Percentiles rank a stretch among this genome's conserved stretches.
These are phyloP conservation scores for Mortierella alpina DNA, from an alignment of 192 early-diverging fungal species.

Conservation along the genomic window DNA sequence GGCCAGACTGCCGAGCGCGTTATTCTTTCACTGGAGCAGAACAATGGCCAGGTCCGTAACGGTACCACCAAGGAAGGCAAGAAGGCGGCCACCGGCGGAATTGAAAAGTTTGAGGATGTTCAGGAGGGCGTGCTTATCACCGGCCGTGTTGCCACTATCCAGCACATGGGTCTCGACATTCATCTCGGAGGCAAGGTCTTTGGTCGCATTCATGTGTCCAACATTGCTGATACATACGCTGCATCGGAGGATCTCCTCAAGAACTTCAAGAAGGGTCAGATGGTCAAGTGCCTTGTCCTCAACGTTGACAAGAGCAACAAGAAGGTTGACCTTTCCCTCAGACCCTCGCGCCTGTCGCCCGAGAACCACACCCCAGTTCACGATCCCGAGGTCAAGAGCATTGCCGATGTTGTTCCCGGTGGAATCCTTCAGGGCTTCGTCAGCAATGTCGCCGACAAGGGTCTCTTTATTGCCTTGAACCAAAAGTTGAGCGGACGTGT, in stretches of 20 bases:
- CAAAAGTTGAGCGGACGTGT: constrained; percentile 76
- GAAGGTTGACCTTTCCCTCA: constrained; percentile 72
- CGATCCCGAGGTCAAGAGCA: constrained; percentile 63
- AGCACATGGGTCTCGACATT: constrained; percentile 64
- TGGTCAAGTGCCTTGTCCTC: constrained; percentile 83
- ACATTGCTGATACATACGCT: constrained; percentile 58
- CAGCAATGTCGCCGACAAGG: constrained; percentile 73
- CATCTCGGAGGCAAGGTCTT: constrained; percentile 63
- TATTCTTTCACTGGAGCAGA: constrained; percentile 33
- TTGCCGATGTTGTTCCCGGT: constrained; percentile 69
- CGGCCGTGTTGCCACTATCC: constrained; percentile 66
- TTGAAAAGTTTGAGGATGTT: constrained; percentile 59
- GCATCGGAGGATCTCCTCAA: constrained; percentile 40
- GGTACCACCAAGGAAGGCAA: constrained; percentile 15
- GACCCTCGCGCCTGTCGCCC: constrained; percentile 63
- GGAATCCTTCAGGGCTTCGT: constrained; percentile 80
- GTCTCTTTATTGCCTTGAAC: constrained; percentile 79
- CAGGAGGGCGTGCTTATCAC: constrained; percentile 64
- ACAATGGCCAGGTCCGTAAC: not conserved
- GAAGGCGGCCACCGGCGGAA: constrained; percentile 11
- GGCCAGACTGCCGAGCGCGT: constrained; percentile 44
- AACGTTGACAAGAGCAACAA: constrained; percentile 60
- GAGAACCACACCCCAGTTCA: constrained; percentile 41
- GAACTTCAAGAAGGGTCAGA: constrained; percentile 69
- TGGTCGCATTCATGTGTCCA: constrained; percentile 71